Base-by-base conservation (phyloP, 2,329 filamentous ascomycete species). In the Neonectria magnoliae region DNA sequence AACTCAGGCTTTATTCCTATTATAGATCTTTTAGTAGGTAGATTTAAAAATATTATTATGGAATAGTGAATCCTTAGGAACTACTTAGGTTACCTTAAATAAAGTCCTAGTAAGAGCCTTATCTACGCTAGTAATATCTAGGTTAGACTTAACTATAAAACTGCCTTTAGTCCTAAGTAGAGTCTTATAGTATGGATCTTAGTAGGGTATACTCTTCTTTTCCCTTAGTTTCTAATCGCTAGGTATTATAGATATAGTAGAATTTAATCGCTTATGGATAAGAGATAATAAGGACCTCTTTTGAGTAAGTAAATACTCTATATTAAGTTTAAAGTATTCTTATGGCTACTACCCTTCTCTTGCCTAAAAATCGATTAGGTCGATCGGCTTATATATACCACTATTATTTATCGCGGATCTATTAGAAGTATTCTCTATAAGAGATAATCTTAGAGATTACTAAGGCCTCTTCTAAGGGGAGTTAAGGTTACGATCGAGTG, bases 71-170 rank as follows among this genome's bases (percentile, higher is more conserved):
- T 78, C 61, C 6, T 68, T 7, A 27, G 78, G 80, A 14, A 52
- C 18, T 5, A 4, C 20, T 47, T 68, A 57, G 11, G 20, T 44
- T 13, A 29, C 18, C 20, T 62, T 18, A 22, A 61, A 38, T 22
- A 61, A 38, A 29, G 27, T 45, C 29, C 18, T 50, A 54, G 29
- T 16, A 22, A 42, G 31, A 47, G 11, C 54, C 53, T 78, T 78
- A 69, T 78, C 81, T 59, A 38, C 62, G 22, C 74, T 53, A 25
- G 72, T 74, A 36, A 81, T 72, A 14, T 69, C 79, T 7, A 75
- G 63, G 4, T 73, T 58, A 2, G 74, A 80, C 57, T 79, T 72
- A n/a, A 55, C 57, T 76, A 84, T 81, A 59, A 77, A 82, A 69
- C 76, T 80, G 29, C 81, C 79, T 27, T 27, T 27, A 7, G 25